These are phyloP conservation scores for Dothideomycetidae sp. DNA, from an alignment of 2,329 filamentous ascomycete species.

Conservation along the genomic window DNA sequence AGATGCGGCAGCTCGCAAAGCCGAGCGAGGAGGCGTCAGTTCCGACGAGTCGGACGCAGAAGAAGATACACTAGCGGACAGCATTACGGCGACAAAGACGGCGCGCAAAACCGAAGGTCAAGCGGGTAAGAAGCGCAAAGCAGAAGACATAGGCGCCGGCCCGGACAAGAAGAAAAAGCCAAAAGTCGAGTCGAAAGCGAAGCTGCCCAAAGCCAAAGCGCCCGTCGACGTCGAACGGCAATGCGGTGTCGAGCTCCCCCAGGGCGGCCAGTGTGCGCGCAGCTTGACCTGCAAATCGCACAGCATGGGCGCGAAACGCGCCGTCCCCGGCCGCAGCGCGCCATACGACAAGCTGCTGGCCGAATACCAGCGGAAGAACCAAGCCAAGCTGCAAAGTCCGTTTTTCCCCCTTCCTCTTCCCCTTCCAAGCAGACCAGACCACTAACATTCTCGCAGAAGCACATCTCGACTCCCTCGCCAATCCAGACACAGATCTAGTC, in stretches of 20 bases:
- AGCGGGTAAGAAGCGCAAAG: slow-evolving; percentile 32
- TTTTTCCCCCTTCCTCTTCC: slow-evolving; percentile 15
- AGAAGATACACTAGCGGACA: slow-evolving; percentile 2
- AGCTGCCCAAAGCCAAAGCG: slow-evolving; percentile 69
- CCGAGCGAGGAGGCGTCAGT: slow-evolving; percentile 21
- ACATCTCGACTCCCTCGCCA: slow-evolving; percentile 79
- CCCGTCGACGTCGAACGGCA: slow-evolving; percentile 88
- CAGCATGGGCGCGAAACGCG: slow-evolving; percentile 82
- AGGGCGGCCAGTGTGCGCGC: slow-evolving; percentile 72
- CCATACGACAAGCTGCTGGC: slow-evolving; percentile 77
- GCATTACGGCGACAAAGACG: slow-evolving; percentile 21
- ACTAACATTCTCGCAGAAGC: too few relatives aligned
- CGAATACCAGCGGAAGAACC: slow-evolving; percentile 76
- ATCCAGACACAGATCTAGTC: slow-evolving; percentile 71
- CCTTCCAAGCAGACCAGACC: too few relatives aligned
- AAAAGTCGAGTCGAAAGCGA: slow-evolving; percentile 34
- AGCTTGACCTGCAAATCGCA: slow-evolving; percentile 86
- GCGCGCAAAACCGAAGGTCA: slow-evolving; percentile 27
- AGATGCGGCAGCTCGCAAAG: slow-evolving; percentile 34
- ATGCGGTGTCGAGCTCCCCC: slow-evolving; percentile 72
- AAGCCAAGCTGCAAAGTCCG: slow-evolving; percentile 91
- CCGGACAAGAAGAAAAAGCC: slow-evolving; percentile 66
- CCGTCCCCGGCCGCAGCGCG: slow-evolving; percentile 68
- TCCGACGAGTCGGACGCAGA: slow-evolving; percentile 11
- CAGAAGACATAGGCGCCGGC: slow-evolving; percentile 20